Base-by-base conservation (phyloP, 2,329 filamentous ascomycete species). In the Paramyrothecium roridum region DNA sequence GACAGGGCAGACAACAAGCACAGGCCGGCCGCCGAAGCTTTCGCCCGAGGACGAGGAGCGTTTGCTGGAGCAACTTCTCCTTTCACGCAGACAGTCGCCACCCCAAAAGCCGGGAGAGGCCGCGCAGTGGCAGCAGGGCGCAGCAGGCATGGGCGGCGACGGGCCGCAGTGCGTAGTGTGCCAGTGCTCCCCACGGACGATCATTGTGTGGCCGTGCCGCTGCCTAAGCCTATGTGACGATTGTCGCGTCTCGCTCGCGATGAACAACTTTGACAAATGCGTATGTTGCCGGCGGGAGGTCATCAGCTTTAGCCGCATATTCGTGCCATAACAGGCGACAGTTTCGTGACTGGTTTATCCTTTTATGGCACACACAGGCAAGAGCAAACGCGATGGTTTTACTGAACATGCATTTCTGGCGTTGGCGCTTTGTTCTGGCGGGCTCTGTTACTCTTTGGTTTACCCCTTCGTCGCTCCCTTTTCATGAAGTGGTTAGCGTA, bases 221-320 rank as follows among this genome's bases (percentile, higher is more conserved):
- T 99, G 95, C 69, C 80, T 99, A 56, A 93, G 91, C 62, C 80
- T 98, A 13, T 98, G 95, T 69, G 95, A 99, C 70, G 95, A 98
- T 62, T 98, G 95, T 69, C 82, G 95, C 33, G 90, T 98, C 37
- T 93, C 91, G 47, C 80, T 98, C 59, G 95, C 95, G 3, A 93
- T 96, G 86, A 96, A 97, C 70, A 98, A 98, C 70, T 98, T 96
- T 70, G 91, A 93, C 60, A 96, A 91, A 68, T 99, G 95, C 69
- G 93, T 98, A 43, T 98, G 93, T 66, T 98, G 95, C 71, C 83
- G 95, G 52, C 85, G 91, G 55, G 89, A 95, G 64, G 91, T 98
- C 30, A 84, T 86, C 54, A 95, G 93, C 54, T 98, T 96, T 72
- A 93, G 91, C 62, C 85, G 91, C 63, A 85, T 99, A 57, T 99